A percentile compares a stretch with the other conserved stretches of the same genome.
Conservation (phyloP, 2,329 filamentous ascomycete genomes). For the Drechmeria coniospora region DNA sequence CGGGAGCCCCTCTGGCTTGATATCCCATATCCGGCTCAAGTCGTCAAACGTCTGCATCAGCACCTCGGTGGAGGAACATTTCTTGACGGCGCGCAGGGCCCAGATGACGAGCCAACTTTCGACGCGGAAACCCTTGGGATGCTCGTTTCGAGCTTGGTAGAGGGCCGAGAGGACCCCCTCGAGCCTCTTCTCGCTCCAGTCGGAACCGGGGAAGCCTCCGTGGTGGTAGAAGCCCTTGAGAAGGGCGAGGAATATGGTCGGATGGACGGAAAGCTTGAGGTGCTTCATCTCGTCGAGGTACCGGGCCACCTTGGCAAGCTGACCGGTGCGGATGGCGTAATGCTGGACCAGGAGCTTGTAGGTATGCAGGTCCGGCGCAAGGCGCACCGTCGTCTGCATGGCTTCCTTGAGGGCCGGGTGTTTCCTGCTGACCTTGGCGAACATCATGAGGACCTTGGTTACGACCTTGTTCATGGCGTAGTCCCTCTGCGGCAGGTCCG, state of each 20-base stretch:
- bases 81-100: slow-evolving; percentile 47
- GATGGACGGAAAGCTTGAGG: slow-evolving; percentile 53
- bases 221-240: slow-evolving; percentile 70
- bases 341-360: slow-evolving; percentile 69
- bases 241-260: slow-evolving; percentile 62
- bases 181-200: slow-evolving; percentile 61
- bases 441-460: slow-evolving; percentile 41
- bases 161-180: slow-evolving; percentile 52
- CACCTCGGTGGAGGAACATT: slow-evolving; percentile 34
- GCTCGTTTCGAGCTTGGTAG: slow-evolving; percentile 34
- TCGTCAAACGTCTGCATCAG: slow-evolving; percentile 39
- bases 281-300: slow-evolving; percentile 69
- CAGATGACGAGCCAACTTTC: slow-evolving; percentile 46
- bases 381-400: slow-evolving; percentile 46
- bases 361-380: slow-evolving; percentile 62
- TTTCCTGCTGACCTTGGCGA: slow-evolving; percentile 36
- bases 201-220: slow-evolving; percentile 45
- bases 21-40: slow-evolving; percentile 31
- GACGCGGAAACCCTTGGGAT: slow-evolving; percentile 31
- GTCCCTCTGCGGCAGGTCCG: slow-evolving; percentile 25
- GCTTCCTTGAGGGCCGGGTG: slow-evolving; percentile 36
- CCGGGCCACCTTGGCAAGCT: slow-evolving; percentile 54
- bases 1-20: slow-evolving; percentile 22
- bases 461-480: slow-evolving; percentile 33
- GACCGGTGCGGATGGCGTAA: slow-evolving; percentile 51